Base-by-base conservation (phyloP, 2,329 filamentous ascomycete species). In the Drechslerella stenobrocha region DNA sequence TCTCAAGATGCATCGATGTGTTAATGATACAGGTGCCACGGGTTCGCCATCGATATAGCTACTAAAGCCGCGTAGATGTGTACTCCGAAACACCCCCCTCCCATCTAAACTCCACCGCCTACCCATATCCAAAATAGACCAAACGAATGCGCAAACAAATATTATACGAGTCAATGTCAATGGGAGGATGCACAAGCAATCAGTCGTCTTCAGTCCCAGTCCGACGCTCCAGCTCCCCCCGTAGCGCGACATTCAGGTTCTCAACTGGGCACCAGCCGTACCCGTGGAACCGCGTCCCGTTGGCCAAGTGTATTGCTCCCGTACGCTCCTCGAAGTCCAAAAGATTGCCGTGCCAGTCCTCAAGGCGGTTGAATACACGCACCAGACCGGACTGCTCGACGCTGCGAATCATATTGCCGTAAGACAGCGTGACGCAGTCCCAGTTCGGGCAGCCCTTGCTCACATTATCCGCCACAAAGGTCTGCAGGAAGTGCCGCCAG, bases 241-340 rank as follows among this genome's bases (percentile, higher is more conserved):
- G 51, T 22, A 67, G 23, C 28, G 20, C 51, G 1, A 56, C 51
- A 15, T 67, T 67, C 35, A 67, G 26, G 45, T 67, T 59, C 51
- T 67, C 63, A 1, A 67, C 63, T 3, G 63, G 55, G 32, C 63
- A 67, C 63, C 63, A 67, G 7, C 63, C 63, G 35, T 67, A 67
- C 9, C 63, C 63, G 35, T 67, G 63, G 18, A 67, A 67, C 20
- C 63, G 53, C 5, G 63, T 67, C 2, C 63, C 63, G 18, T 67
- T 67, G 2, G 55, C 63, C 2, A 67, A 28, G 28, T 55, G 48
- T 15, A 67, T 67, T 1, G 8, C 35, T 2, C 24, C 63, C 2
- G 53, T 60, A 44, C 57, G 59, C 35, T 59, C 63, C 20, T 60
- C 63, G 32, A 67, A 67, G 26, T 60, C 55, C 5, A 42, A 50